Percentiles rank a stretch among this genome's conserved stretches.
Conservation (phyloP, 352 stramenopile species). For the Globisporangium heterothallicum region DNA sequence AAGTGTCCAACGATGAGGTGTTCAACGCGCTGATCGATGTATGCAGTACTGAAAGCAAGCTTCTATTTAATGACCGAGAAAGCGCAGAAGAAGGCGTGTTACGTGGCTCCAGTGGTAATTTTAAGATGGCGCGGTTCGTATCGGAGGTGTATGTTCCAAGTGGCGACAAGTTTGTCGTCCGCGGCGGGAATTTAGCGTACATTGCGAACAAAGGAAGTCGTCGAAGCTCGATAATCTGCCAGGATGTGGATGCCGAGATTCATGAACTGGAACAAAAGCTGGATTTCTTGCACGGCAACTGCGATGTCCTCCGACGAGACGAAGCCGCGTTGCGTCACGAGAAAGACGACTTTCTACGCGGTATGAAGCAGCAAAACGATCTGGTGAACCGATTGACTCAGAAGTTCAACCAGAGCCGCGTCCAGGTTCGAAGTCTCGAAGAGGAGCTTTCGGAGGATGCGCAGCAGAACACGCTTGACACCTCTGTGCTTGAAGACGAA, state of each 20-base stretch:
- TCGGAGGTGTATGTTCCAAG: conserved; percentile 64
- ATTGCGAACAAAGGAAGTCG: conserved; percentile 67
- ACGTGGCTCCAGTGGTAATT: conserved; percentile 45
- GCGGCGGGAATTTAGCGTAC: conserved; percentile 69
- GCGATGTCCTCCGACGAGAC: conserved; percentile 46
- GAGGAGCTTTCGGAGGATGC: conserved; percentile 62
- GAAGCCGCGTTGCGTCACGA: conserved; percentile 39
- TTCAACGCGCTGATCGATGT: conserved; percentile 82
- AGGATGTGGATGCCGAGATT: conserved; percentile 63
- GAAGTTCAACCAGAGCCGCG: conserved; percentile 43
- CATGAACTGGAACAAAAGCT: conserved; percentile 49
- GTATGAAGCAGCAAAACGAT: conserved; percentile 45
- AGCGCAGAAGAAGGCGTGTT: conserved; percentile 49
- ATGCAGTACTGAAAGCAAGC: conserved; percentile 69
- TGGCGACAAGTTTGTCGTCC: conserved; percentile 76
- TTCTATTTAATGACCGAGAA: conserved; percentile 62
- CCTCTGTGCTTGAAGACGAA: conserved; percentile 72
- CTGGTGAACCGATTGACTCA: conserved; percentile 51
- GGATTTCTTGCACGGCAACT: conserved; percentile 39
- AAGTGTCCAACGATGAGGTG: conserved; percentile 68
- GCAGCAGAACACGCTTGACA: conserved; percentile 64
- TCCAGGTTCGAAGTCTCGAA: conserved; percentile 56
- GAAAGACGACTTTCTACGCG: conserved; percentile 32
- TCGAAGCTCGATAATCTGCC: conserved; percentile 67
- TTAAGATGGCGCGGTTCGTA: conserved; percentile 59